Percentiles rank a stretch among this genome's conserved stretches.
These are phyloP conservation scores for Penicillium sp. DNA, from an alignment of 2,329 filamentous ascomycete genomes.

Conservation along the genomic window DNA sequence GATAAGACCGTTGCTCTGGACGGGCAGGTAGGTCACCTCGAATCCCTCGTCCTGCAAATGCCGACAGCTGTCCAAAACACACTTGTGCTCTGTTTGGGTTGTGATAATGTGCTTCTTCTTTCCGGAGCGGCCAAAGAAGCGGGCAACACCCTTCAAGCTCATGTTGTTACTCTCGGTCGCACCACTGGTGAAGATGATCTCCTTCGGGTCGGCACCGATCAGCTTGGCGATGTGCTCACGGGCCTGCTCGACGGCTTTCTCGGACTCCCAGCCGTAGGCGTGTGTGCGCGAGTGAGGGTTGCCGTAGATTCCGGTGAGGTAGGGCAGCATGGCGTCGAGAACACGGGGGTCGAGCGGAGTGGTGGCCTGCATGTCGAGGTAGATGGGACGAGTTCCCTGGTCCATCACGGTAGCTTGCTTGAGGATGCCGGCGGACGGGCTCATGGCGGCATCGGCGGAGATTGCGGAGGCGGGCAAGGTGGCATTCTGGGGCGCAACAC, in stretches of 20 bases:
- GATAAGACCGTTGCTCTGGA: slow-evolving; percentile 82
- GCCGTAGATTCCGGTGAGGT: slow-evolving; percentile 87
- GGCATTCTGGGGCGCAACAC: slow-evolving; percentile 56
- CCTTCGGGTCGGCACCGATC: slow-evolving; percentile 93
- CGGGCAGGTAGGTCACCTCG: slow-evolving; percentile 94
- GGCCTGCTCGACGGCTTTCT: slow-evolving; percentile 88
- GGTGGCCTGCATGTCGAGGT: slow-evolving; percentile 97
- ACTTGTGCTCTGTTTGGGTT: slow-evolving; percentile 97
- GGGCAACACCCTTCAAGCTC: slow-evolving; percentile 97
- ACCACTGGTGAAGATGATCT: slow-evolving; percentile 98
- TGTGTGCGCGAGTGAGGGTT: slow-evolving; percentile 98
- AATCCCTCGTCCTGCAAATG: slow-evolving; percentile 97
- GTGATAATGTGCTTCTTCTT: slow-evolving; percentile 99
- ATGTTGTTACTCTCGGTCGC: slow-evolving; percentile 99
- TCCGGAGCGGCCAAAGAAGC: slow-evolving; percentile 87
- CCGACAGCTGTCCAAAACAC: slow-evolving; percentile 93
- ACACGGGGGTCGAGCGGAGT: slow-evolving; percentile 94
- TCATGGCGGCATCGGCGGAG: slow-evolving; percentile 69
- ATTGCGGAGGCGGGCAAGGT: slow-evolving; percentile 61
- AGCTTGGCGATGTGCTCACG: slow-evolving; percentile 79
- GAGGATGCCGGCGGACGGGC: slow-evolving; percentile 78
- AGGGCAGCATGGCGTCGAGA: slow-evolving; percentile 95
- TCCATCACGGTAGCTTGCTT: slow-evolving; percentile 94
- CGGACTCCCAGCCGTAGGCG: slow-evolving; percentile 98
- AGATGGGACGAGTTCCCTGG: slow-evolving; percentile 89